Conservation (phyloP, 352 stramenopile genomes). For the Phytophthora ramorum region DNA sequence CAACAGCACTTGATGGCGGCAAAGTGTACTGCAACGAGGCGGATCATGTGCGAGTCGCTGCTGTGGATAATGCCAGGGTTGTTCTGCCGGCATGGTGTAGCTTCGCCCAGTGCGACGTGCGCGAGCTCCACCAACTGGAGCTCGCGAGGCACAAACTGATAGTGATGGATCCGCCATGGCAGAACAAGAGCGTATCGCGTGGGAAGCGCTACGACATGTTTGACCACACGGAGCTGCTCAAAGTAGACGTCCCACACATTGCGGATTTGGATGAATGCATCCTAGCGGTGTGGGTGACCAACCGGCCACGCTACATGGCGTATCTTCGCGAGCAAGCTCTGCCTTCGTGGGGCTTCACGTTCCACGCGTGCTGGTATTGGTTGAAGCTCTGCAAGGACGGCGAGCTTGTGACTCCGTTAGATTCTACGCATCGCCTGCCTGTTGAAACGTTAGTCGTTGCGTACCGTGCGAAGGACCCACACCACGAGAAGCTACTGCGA, state of each 20-base stretch:
- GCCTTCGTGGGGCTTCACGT: slow-evolving; percentile 64
- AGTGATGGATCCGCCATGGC: slow-evolving; percentile 77
- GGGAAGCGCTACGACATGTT: slow-evolving; percentile 67
- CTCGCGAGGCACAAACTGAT: slow-evolving; percentile 43
- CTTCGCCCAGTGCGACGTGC: slow-evolving; percentile 40
- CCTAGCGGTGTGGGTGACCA: slow-evolving; percentile 81
- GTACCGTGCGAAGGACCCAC: slow-evolving; percentile 37
- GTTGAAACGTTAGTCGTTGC: slow-evolving; percentile 74
- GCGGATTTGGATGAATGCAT: slow-evolving; percentile 52
- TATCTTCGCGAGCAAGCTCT: slow-evolving; percentile 70
- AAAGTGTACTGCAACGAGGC: slow-evolving; percentile 29
- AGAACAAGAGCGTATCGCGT: slow-evolving; percentile 79
- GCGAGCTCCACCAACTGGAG: slow-evolving; percentile 26
- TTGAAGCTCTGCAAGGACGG: slow-evolving; percentile 68
- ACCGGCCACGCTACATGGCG: slow-evolving; percentile 58
- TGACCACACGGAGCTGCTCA: slow-evolving; percentile 61
- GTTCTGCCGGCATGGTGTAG: slow-evolving; percentile 32
- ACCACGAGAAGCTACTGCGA: slow-evolving; percentile 20
- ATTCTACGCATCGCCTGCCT: slow-evolving; percentile 68
- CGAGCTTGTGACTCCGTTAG: slow-evolving; percentile 65
- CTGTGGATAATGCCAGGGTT: slow-evolving; percentile 6
- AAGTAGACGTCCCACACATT: slow-evolving; percentile 44
- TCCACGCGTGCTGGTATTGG: slow-evolving; percentile 77
- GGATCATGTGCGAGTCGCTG: slow-evolving; percentile 21
- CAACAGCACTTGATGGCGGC: slow-evolving; percentile 16